Evolutionary conservation across 345 rosid species (phyloP), one percentile per base, ranked within the genome.

Genomic region (Alliaria petiolata): DNA sequence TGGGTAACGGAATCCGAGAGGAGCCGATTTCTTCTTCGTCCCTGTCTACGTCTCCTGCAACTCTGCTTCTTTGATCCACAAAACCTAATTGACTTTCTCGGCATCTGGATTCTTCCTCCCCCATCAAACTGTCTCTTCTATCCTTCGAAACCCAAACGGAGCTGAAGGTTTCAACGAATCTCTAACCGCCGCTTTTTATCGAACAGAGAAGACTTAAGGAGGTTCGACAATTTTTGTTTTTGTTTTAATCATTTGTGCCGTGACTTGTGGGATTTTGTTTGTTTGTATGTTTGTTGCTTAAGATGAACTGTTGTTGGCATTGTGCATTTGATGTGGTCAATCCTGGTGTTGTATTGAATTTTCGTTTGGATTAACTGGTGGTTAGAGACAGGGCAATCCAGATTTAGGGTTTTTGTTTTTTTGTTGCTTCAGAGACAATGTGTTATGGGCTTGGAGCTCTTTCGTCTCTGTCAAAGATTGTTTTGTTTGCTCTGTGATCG

Each of bases 351-450:
- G n/a, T n/a, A 25, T 56, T 19, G 57, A n/a, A 47, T 73, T 61
- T 39, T 20, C 8, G 50, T 74, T 59, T 64, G 62, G 60, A 31
- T 57, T 51, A 38, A 65, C 4, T 67, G 47, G 53, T 39, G 45
- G 31, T 55, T 52, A 40, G 28, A 52, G 67, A 61, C 33, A 34
- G 45, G 44, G 43, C 64, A 28, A 35, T 56, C 76, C 47, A 63
- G 65, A 74, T 69, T 77, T 80, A 79, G 88, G 85, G 84, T 80
- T 85, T 79, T 75, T 52, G 65, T 53, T 79, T 60, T 34, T 15
- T n/a, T 53, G 26, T 63, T 55, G 60, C 69, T 82, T 53, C 75
- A 62, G 82, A 80, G 76, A 51, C 53, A 77, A 76, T 69, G 79
- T 69, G 71, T 55, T 62, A 31, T 69, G 60, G 71, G 7, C 43